Percentiles rank a stretch among this genome's conserved stretches.
These are phyloP conservation scores for Fonsecaea pedrosoi DNA, from an alignment of 2,329 filamentous ascomycete species.

Conservation along the genomic window DNA sequence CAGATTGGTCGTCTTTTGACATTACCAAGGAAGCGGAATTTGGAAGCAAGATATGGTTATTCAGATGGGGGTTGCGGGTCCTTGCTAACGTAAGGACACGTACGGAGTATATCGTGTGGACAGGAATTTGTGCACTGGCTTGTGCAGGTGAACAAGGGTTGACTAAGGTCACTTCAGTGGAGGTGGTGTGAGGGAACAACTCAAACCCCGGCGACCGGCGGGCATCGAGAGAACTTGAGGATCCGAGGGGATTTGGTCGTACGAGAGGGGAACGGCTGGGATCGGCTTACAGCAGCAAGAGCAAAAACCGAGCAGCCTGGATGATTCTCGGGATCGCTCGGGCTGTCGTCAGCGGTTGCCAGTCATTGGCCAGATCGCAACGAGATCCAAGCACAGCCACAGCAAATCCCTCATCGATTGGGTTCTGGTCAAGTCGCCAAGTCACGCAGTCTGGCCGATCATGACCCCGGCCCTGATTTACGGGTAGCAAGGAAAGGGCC, in stretches of 20 bases:
- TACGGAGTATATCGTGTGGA: conserved; percentile 9
- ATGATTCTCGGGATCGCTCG: conserved; percentile 27
- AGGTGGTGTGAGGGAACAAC: conserved; percentile 1
- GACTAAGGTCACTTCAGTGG: conserved; percentile 8
- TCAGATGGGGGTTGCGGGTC: not conserved
- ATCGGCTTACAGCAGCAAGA: conserved; percentile 21
- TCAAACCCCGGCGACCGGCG: conserved; percentile 1
- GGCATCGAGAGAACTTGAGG: conserved; percentile 12
- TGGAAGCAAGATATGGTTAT: conserved; percentile 7
- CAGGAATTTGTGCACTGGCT: not conserved
- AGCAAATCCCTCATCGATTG: conserved; percentile 6
- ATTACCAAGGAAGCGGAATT: not conserved
- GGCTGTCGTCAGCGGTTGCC: conserved; percentile 6
- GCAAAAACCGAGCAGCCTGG: conserved; percentile 14
- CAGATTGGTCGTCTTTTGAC: not conserved
- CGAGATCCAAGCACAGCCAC: conserved; percentile 26
- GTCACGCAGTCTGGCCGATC: conserved; percentile 18
- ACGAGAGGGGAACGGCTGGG: conserved; percentile 2
- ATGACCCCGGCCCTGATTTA: not conserved
- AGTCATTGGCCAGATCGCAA: conserved; percentile 15
- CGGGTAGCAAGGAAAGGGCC: not conserved
- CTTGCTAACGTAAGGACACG: conserved; percentile 17
- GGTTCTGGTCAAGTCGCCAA: conserved; percentile 16
- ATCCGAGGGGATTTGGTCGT: conserved; percentile 12
- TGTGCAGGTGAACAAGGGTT: not conserved